These are phyloP conservation scores for Pleurotus platypus DNA, from an alignment of 768 basidiomycete species.

Conservation along the genomic window DNA sequence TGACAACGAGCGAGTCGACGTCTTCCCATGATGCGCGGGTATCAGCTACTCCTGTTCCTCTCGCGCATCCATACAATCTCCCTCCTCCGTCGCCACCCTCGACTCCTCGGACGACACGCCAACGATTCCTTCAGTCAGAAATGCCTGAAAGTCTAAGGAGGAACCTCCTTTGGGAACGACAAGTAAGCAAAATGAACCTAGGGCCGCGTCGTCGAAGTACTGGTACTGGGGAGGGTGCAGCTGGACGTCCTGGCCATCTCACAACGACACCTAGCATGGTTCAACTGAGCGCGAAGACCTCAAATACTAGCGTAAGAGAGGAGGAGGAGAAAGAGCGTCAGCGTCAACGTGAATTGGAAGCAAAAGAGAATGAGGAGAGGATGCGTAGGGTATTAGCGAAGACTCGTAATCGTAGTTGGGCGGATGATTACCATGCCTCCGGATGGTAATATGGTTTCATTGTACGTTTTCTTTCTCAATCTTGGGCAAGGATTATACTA, in stretches of 20 bases:
- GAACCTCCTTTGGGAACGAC: constrained; percentile 79
- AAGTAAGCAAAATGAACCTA: constrained; percentile 53
- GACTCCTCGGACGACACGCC: constrained; percentile 81
- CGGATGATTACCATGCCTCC: constrained; percentile 60
- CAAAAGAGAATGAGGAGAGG: constrained; percentile 37
- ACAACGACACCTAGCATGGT: constrained; percentile 36
- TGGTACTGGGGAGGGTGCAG: constrained; percentile 18
- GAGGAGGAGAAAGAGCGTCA: constrained; percentile 11
- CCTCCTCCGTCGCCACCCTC: constrained; percentile 63
- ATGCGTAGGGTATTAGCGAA: constrained; percentile 46
- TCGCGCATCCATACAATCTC: constrained; percentile 66
- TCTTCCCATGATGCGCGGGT: constrained; percentile 4
- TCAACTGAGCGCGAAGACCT: constrained; percentile 33
- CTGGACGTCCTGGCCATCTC: constrained; percentile 24
- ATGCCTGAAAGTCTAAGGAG: constrained; percentile 80
- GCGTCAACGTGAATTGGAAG: constrained; percentile 14
- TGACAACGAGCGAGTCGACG: not conserved
- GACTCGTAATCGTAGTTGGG: constrained; percentile 69
- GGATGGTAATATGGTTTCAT: constrained; percentile 50
- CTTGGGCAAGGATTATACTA: not conserved
- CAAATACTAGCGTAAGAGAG: not conserved
- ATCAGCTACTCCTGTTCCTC: constrained; percentile 49
- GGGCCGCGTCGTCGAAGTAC: constrained; percentile 25
- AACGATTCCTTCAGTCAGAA: constrained; percentile 82
- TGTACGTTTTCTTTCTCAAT: too few relatives aligned